Conservation (phyloP, 352 stramenopile genomes). For the Globisporangium megalacanthum region DNA sequence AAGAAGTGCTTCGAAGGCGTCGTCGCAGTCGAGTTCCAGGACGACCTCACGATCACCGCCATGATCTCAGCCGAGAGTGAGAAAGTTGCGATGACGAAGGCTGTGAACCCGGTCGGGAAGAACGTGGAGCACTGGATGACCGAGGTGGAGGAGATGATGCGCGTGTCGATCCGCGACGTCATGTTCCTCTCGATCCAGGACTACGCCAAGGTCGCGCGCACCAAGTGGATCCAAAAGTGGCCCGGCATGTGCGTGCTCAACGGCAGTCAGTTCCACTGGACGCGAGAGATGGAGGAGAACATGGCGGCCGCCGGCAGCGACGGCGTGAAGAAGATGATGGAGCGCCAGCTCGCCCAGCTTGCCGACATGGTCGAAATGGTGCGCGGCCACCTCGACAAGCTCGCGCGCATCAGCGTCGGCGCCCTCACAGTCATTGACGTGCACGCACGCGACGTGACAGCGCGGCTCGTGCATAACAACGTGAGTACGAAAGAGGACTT, state of each 20-base stretch:
- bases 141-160: slow-evolving; percentile 92
- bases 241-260: slow-evolving; percentile 93
- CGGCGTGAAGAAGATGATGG: slow-evolving; percentile 90
- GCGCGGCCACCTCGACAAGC: slow-evolving; percentile 82
- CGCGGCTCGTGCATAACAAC: slow-evolving; percentile 76
- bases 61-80: slow-evolving; percentile 92
- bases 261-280: slow-evolving; percentile 95
- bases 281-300: slow-evolving; percentile 88
- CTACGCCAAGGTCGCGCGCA: slow-evolving; percentile 87
- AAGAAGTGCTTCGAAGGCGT: slow-evolving; percentile 97
- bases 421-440: slow-evolving; percentile 95
- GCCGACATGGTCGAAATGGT: slow-evolving; percentile 95
- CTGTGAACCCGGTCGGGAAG: slow-evolving; percentile 90
- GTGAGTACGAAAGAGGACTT: slow-evolving; percentile 91
- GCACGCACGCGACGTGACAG: slow-evolving; percentile 91
- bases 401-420: slow-evolving; percentile 89
- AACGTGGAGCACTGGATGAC: slow-evolving; percentile 97
- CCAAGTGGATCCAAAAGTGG: slow-evolving; percentile 95
- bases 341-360: slow-evolving; percentile 85
- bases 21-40: slow-evolving; percentile 89
- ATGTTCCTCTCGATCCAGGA: slow-evolving; percentile 91
- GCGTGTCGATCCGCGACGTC: slow-evolving; percentile 84
- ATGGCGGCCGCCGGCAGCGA: slow-evolving; percentile 76
- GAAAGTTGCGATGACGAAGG: slow-evolving; percentile 76
- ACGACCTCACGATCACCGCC: slow-evolving; percentile 86